These are phyloP conservation scores for Spinacia oleracea DNA, from an alignment of 179 eudicot species.

Conservation along the genomic window DNA sequence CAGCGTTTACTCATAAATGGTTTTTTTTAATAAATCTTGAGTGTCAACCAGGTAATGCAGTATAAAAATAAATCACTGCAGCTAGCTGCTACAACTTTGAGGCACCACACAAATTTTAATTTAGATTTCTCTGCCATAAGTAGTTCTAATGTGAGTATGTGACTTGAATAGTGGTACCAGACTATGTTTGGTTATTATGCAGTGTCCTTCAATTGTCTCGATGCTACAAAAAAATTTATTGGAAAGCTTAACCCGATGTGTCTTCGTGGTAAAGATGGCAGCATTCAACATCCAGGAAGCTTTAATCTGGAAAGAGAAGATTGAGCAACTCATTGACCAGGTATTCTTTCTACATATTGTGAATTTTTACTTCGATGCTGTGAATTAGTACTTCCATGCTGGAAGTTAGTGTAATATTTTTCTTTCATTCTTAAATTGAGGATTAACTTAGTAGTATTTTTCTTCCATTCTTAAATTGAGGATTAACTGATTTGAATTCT, in stretches of 20 bases:
- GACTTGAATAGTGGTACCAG: constrained; percentile 15
- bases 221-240: constrained; percentile 16
- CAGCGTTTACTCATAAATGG: not conserved
- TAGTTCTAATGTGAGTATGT: constrained; percentile 19
- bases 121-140: not conserved
- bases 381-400: not conserved
- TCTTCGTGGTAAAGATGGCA: constrained; percentile 56
- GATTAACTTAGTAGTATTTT: constrained; percentile 17
- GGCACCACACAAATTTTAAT: constrained; percentile 5
- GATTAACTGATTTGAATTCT: constrained; percentile 20
- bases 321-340: constrained; percentile 97
- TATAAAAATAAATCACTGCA: constrained; percentile 7
- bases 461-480: not conserved
- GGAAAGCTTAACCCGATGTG: constrained; percentile 24
- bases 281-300: constrained; percentile 99
- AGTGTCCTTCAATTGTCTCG: constrained; percentile 23
- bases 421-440: not conserved
- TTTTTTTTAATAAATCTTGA: not conserved
- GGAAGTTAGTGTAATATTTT: not conserved
- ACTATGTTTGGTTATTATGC: constrained; percentile 17
- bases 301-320: constrained; percentile 94
- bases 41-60: constrained; percentile 15
- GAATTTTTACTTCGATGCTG: not conserved
- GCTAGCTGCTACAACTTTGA: constrained; percentile 17
- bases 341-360: constrained; percentile 35